Base-by-base conservation (phyloP, 139 green algal species). In the Zygnema circumcarinatum region DNA sequence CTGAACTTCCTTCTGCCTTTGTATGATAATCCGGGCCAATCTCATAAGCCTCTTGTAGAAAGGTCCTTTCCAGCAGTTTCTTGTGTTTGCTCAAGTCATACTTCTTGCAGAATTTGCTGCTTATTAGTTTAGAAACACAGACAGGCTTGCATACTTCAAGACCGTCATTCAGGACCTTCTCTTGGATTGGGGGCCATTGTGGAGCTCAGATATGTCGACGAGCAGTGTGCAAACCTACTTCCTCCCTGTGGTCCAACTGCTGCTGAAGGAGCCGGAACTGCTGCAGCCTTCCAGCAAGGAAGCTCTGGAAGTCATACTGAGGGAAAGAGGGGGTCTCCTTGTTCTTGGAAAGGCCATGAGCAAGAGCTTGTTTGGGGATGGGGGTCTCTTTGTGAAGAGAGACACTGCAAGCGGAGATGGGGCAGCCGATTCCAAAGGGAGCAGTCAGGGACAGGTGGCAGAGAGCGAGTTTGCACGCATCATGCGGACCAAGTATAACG, bases 401-500 rank as follows among this genome's bases (percentile, higher is more conserved):
- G 35, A 78, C 3, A 52, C 69, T 52, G 54, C 25, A 29, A 52
- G 35, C 16, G 69, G 69, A 16, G 69, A 78, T 22, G 3, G 7
- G 11, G 35, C 11, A 25, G 47, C 7, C 7, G 47, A 62, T 20
- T 20, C 69, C 3, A 41, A 78, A 16, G 16, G 11, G 7, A 11
- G 38, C 16, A 3, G 7, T 42, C 47, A 3, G 32, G 29, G 22
- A 40, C 79, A 21, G 2, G n/a, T 40, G 67, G 79, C 78, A 38
- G 79, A 86, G 41, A 47, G 79, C 3, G n/a, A 11, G 38, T 35
- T 86, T 39, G 80, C n/a, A 32, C 39, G 41, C 2, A 86, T 86
- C 20, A 86, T 86, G 79, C 2, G 79, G 67, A 81, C 41, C 2
- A 86, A 82, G 33, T 86, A 86, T 31, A 31, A 86, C 11, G 76